Conservation (phyloP, 441 rosid genomes). For the Croton laevigatus region DNA sequence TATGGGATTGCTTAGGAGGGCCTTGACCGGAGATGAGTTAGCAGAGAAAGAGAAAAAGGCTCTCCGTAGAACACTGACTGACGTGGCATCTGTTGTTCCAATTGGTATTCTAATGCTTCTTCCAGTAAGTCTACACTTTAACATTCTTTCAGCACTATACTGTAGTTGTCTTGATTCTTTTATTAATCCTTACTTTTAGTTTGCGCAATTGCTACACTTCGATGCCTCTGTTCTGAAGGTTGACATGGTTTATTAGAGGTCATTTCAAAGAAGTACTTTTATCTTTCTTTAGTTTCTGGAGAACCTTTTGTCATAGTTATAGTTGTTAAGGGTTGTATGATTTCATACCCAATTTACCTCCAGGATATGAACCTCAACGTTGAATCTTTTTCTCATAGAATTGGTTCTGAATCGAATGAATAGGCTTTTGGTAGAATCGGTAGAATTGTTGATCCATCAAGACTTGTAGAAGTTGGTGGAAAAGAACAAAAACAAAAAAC, state of each 20-base stretch:
- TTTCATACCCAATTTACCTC: too few relatives aligned
- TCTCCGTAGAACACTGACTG: slow-evolving; percentile 80
- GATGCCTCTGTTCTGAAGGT: neutral
- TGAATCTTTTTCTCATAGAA: too few relatives aligned
- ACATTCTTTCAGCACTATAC: neutral
- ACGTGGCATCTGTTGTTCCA: slow-evolving; percentile 92
- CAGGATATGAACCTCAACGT: too few relatives aligned
- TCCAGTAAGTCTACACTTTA: slow-evolving; percentile 62
- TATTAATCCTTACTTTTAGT: neutral
- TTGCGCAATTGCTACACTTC: neutral
- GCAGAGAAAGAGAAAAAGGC: slow-evolving; percentile 86
- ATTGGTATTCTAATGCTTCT: slow-evolving; percentile 96
- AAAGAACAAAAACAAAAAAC: too few relatives aligned
- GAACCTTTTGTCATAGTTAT: too few relatives aligned
- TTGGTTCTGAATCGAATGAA: too few relatives aligned
- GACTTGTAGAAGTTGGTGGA: too few relatives aligned
- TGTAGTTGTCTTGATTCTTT: neutral
- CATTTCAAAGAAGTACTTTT: too few relatives aligned
- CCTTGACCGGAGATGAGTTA: slow-evolving; percentile 79
- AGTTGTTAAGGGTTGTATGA: too few relatives aligned
- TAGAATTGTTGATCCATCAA: too few relatives aligned
- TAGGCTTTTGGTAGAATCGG: too few relatives aligned
- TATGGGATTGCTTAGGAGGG: slow-evolving; percentile 68
- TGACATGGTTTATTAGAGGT: slow-evolving; percentile 13
- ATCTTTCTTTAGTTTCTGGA: too few relatives aligned